Conservation (phyloP, 202 grass and related monocot genomes). For the Brachypodium distachyon region DNA sequence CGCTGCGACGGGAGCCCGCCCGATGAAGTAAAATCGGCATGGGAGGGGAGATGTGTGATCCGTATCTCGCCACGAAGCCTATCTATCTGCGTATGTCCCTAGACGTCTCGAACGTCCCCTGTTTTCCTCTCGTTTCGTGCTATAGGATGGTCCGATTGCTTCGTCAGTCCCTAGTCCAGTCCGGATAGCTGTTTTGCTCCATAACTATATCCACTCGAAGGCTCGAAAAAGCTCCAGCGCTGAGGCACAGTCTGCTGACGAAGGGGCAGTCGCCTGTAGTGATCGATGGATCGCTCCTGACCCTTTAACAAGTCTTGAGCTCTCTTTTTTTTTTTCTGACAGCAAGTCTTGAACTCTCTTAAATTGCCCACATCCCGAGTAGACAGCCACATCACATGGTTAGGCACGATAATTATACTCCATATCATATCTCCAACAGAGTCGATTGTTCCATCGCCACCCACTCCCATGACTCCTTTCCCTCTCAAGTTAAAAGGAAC, state of each 20-base stretch:
- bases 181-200: neutral
- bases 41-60: neutral
- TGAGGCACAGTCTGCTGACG: neutral
- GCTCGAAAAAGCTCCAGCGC: neutral
- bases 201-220: neutral
- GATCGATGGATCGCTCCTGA: too few relatives aligned
- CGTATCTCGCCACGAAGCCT: neutral
- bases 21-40: too few relatives aligned
- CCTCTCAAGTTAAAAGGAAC: neutral
- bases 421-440: too few relatives aligned
- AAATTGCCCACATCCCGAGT: neutral
- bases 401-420: neutral
- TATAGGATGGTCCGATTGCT: neutral
- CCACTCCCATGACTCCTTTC: neutral
- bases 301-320: too few relatives aligned
- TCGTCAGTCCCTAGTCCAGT: neutral
- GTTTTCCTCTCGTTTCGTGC: neutral
- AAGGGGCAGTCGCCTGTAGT: too few relatives aligned
- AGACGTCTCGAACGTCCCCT: neutral
- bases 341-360: neutral
- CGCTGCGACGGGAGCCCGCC: too few relatives aligned
- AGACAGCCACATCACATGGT: neutral
- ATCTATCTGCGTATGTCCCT: neutral
- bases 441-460: neutral
- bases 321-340: too few relatives aligned